Percentiles rank a stretch among this genome's conserved stretches.
Evolutionary conservation across 768 basidiomycete genomes (phyloP).

Genomic region (Tylopilus plumbeoviolaceoides): DNA sequence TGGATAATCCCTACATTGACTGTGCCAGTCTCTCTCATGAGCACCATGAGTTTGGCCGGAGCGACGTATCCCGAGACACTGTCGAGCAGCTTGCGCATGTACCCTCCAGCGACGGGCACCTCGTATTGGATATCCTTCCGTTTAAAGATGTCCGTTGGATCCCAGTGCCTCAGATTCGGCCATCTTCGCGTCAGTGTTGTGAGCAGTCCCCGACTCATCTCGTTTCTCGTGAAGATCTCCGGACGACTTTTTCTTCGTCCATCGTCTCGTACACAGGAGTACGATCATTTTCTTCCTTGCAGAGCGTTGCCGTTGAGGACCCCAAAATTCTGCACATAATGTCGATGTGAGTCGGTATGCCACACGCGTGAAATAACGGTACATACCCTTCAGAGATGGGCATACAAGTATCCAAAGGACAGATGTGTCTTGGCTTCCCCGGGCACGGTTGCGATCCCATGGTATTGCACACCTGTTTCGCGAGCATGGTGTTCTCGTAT

Average conservation of each 20-base stretch:
- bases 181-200: background rate
- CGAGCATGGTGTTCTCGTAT: slow-evolving; percentile 30
- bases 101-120: slow-evolving; percentile 25
- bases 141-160: slow-evolving; percentile 63
- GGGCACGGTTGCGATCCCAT: slow-evolving; percentile 38
- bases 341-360: background rate
- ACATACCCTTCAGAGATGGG: slow-evolving; percentile 36
- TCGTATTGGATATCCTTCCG: slow-evolving; percentile 71
- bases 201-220: too few species aligned
- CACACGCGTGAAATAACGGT: slow-evolving; percentile 6
- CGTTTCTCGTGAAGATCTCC: background rate
- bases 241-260: slow-evolving; percentile 17
- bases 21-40: slow-evolving; percentile 44
- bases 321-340: slow-evolving; percentile 33
- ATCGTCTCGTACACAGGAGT: too few species aligned
- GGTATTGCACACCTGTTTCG: slow-evolving; percentile 42
- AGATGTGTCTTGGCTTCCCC: slow-evolving; percentile 40
- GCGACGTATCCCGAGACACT: slow-evolving; percentile 46
- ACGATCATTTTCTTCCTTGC: too few species aligned
- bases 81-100: slow-evolving; percentile 31
- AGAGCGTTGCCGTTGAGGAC: slow-evolving; percentile 31
- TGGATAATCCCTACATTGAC: slow-evolving; percentile 24
- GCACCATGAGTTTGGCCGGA: slow-evolving; percentile 47
- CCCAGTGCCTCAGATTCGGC: slow-evolving; percentile 13
- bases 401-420: slow-evolving; percentile 26